Evolutionary conservation across 176 grass and related monocot genomes (phyloP), one percentile per base, ranked within the genome.

Genomic region (Carex myosuroides): DNA sequence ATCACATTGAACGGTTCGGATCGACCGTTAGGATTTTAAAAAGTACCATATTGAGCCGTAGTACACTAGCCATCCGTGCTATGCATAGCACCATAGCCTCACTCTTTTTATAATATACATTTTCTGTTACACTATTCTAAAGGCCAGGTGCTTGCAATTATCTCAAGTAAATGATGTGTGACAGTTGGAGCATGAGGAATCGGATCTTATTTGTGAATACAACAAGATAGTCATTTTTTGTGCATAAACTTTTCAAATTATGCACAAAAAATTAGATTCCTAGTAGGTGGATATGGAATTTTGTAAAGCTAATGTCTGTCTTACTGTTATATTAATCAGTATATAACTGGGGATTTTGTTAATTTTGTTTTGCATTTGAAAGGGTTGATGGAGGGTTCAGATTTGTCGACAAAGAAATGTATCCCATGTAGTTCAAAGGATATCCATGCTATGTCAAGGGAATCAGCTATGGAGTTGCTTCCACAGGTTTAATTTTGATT

Each of bases 401-500:
- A 95, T 87, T 83, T 98, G 72, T 81, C 86, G 39, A 61, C 70
- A 42, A 93, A 89, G 79, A 95, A 90, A 70, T 98, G 95, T 78
- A 82, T 87, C 60, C 92, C 92, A 80, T 98, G 95, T 89, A 92
- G 80, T 83, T 89, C 92, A 5, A 95, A 92, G 84, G 88, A 95
- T 79, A 61, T 90, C 39, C 86, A 84, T 44, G 74, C 89, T 58
- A 93, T 98, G 96, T 87, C 93, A 69, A 90, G 89, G 87, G 84
- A 95, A 86, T 89, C 96, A 83, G 96, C 96, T 21, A 92, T 88
- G 57, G 86, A 86, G 53, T 53, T 88, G 67, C 88, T 98, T 48
- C 75, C 88, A 83, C 87, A 98, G 88, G 96, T 95, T 76, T 80
- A 59, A n/a, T 50, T 70, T 79, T 80, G 57, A 62, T 14, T 44